These are phyloP conservation scores for Alternaria novae-zelandiae DNA, from an alignment of 2,329 filamentous ascomycete genomes.

Conservation along the genomic window DNA sequence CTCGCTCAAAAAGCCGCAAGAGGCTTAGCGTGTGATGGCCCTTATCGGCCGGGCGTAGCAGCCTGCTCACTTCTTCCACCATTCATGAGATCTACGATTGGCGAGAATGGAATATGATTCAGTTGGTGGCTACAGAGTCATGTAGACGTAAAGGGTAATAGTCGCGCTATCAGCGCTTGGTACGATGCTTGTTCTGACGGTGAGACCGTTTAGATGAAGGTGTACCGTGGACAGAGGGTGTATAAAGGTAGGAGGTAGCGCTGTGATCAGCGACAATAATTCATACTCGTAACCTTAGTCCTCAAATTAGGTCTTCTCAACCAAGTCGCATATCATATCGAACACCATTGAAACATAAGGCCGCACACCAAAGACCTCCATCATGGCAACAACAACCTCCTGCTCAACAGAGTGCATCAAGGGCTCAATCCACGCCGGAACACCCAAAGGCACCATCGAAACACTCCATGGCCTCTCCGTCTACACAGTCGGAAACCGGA, in stretches of 20 bases:
- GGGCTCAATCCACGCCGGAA: constrained; percentile 47
- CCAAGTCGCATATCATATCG: too few species aligned
- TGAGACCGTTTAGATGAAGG: not conserved
- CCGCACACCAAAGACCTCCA: too few species aligned
- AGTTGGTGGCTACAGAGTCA: not conserved
- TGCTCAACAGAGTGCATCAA: constrained; percentile 32
- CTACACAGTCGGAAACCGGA: constrained; percentile 27
- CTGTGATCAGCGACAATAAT: not conserved
- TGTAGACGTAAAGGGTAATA: not conserved
- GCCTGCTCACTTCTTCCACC: not conserved
- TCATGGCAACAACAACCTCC: constrained; percentile 3
- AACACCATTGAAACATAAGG: too few species aligned
- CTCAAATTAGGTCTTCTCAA: too few species aligned
- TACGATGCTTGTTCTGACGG: not conserved
- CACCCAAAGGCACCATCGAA: constrained; percentile 28
- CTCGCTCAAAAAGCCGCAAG: constrained; percentile 21
- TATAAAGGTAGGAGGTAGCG: not conserved
- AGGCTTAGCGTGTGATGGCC: constrained; percentile 3
- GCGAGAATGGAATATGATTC: not conserved
- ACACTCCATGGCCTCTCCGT: constrained; percentile 28
- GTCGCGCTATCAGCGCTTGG: not conserved
- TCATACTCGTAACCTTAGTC: too few species aligned
- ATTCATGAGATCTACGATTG: not conserved
- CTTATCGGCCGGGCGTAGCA: not conserved
- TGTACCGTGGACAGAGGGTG: not conserved